Evolutionary conservation across 257 asterid genomes (phyloP), one percentile per base, ranked within the genome.

Genomic region (Capsicum baccatum): DNA sequence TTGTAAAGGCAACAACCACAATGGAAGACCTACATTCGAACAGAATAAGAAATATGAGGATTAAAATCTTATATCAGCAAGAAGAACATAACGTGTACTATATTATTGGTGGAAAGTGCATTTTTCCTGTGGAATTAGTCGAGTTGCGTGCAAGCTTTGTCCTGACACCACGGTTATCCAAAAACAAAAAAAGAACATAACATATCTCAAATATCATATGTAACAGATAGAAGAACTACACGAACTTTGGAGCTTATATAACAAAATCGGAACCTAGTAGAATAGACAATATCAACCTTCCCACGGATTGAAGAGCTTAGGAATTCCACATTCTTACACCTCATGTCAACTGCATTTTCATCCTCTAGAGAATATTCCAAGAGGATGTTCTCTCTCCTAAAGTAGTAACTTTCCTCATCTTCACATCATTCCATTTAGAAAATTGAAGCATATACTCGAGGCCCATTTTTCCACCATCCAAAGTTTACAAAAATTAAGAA

Each of bases 1-100:
- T 73, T 91, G 90, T 85, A 93, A 78, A 89, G 99, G 98, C 91
- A 96, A 87, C 52, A 94, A 80, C 97, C 98, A 93, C 76, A 93
- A 87, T 26, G 98, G 97, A 68, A 94, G 89, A 85, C 97, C 98
- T 96, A 83, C 33, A 83, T 21, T 26, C 83, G 64, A 17, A 83
- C 33, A 78, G 64, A 78, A 26, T 8, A 78, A 78, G 82, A 54
- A 15, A 78, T 78, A 78, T 78, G 26, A 54, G 60, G 64, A 78
- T 78, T 26, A 54, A 54, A 3, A 54, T 54, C 64, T 54, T 63
- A 12, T 14, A 54, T 78, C 64, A 78, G 26, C 9, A 78, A 2
- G 47, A 74, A 50, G 64, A 76, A 26, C 50, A 76, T 76, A 33
- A 54, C 2, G 2, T 54, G 54, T 26, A 35, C 15, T 67, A 67